Percentiles rank a stretch among this genome's conserved stretches.
phyloP scores from a whole-genome alignment of 2,329 filamentous ascomycete species.

The Lasiodiplodia sp. region DNA sequence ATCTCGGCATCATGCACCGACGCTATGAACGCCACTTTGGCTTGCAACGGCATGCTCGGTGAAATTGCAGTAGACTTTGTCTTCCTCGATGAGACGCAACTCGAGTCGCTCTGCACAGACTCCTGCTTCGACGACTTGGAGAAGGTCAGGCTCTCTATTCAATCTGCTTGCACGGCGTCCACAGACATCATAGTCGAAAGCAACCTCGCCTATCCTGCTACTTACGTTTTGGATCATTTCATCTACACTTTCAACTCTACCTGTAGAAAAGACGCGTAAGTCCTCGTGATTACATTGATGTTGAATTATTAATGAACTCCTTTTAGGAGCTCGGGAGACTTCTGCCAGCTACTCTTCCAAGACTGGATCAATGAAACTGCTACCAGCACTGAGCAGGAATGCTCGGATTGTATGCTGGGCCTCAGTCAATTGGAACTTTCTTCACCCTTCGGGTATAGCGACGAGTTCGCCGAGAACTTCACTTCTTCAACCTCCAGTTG shows the following conservation, averaged over 20 bases:
- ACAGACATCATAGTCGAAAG: neutral
- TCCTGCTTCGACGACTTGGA: slow-evolving; percentile 1
- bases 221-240: neutral
- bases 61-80: neutral
- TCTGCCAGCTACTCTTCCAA: slow-evolving; percentile 4
- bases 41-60: neutral
- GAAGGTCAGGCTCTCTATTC: slow-evolving; percentile 1
- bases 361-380: neutral
- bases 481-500: neutral
- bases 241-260: slow-evolving; percentile 4
- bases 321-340: neutral
- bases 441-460: neutral
- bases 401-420: neutral
- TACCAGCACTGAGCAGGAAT: neutral
- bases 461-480: slow-evolving; percentile 2
- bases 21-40: neutral
- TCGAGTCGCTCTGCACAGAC: neutral
- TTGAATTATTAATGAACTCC: neutral
- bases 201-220: slow-evolving; percentile 1
- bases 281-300: neutral
- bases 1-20: slow-evolving; percentile 9
- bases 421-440: neutral
- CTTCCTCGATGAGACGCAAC: neutral
- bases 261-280: slow-evolving; percentile 1
- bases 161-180: slow-evolving; percentile 2